Evolutionary conservation across 495 filamentous ascomycete species (phyloP).

Genomic region (Daldinia caldariorum): DNA sequence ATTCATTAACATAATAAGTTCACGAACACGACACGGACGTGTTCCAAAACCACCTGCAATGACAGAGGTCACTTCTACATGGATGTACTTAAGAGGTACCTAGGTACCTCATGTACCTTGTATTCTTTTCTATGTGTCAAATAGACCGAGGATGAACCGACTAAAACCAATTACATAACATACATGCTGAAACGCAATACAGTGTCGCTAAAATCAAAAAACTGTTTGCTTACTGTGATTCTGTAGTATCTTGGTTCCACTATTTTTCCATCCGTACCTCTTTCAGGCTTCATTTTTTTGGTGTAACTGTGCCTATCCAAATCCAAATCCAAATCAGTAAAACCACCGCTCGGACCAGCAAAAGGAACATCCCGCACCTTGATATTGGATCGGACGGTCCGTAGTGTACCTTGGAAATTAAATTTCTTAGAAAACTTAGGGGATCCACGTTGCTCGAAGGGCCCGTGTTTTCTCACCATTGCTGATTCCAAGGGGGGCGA

Average conservation of each 20-base stretch:
- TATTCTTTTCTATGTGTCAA: not conserved
- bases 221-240: not conserved
- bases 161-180: not conserved
- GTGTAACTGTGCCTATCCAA: conserved; percentile 16
- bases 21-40: conserved; percentile 12
- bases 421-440: conserved; percentile 23
- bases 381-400: conserved; percentile 13
- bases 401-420: conserved; percentile 27
- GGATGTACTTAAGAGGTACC: not conserved
- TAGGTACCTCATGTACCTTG: not conserved
- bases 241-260: conserved; percentile 13
- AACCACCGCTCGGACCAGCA: conserved; percentile 7
- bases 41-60: conserved; percentile 10
- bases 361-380: conserved; percentile 5
- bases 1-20: not conserved
- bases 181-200: too few relatives aligned
- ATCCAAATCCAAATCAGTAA: not conserved
- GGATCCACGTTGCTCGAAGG: conserved; percentile 27
- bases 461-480: conserved; percentile 11
- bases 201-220: not conserved
- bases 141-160: conserved; percentile 6
- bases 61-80: not conserved
- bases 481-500: conserved; percentile 23
- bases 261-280: conserved; percentile 29
- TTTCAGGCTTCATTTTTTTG: conserved; percentile 39